Evolutionary conservation across 2,329 filamentous ascomycete genomes (phyloP), one percentile per base, ranked within the genome.

Genomic region (Xylariaceae sp.): DNA sequence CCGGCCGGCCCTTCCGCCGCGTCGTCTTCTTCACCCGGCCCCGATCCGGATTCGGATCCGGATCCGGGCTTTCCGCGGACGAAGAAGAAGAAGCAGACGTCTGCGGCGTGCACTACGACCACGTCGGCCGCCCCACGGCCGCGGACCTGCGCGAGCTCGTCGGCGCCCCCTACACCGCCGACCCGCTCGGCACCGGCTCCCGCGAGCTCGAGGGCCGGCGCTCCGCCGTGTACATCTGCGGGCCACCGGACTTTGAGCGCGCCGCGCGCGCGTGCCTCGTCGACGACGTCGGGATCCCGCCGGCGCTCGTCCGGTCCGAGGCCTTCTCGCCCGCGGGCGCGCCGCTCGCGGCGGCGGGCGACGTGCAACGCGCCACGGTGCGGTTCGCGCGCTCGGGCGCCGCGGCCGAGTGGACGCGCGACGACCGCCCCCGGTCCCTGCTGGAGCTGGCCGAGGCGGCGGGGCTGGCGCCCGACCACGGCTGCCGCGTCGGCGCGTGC

Each of bases 381-480:
- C 34, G 35, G 14, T 46, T 49, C 35, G 16, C 38, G 1, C 43
- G 37, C 27, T 49, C 45, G n/a, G 33, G 39, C 5, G 25, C 34
- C 13, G 32, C 37, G 6, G 42, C 41, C 6, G 42, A 32, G 4
- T 51, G 45, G 48, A 31, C 19, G 2, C 40, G 31, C 15, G 44
- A 43, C 2, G 23, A 40, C 6, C n/a, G n/a, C n/a, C 42, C 46
- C 1, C 9, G 38, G 28, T 46, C 44, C 10, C 36, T 51, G 26
- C 31, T 50, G 15, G 47, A 50, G 28, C 36, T 51, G 11, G 45
- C 48, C 19, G 47, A 51, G 38, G 40, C 40, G 5, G 11, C 43
- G 29, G 44, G 49, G n/a, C 32, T 49, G 24, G 36, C 42, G 12
- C 47, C 48, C 2, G 49, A 51, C 27, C 43, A 43, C 27, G 47